These are phyloP conservation scores for Scheffersomyces stipitis DNA, from an alignment of 805 yeast genomes.

Conservation along the genomic window DNA sequence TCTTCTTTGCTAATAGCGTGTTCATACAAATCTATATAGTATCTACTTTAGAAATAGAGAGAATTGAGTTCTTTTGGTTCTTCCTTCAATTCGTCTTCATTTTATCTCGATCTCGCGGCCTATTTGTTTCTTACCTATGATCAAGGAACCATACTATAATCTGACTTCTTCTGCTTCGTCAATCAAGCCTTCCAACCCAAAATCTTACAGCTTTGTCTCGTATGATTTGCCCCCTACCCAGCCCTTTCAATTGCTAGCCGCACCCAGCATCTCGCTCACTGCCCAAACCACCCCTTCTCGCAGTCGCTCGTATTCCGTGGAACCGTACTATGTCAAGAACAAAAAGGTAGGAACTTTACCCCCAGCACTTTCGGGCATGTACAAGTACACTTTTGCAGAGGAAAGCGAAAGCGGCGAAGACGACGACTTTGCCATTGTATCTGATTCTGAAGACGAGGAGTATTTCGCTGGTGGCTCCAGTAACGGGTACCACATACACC, in stretches of 20 bases:
- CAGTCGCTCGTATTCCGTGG: slow-evolving; percentile 8
- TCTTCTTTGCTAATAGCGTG: too few species aligned
- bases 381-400: slow-evolving; percentile 1
- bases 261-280: slow-evolving; percentile 1
- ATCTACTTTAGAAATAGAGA: too few species aligned
- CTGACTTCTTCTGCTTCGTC: slow-evolving; percentile 3
- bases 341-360: slow-evolving; percentile 3
- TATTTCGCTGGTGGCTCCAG: not conserved
- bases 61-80: too few species aligned
- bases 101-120: too few species aligned
- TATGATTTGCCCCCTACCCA: slow-evolving; percentile 4
- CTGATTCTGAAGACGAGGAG: slow-evolving; percentile 11
- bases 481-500: not conserved
- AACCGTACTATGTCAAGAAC: slow-evolving; percentile 15
- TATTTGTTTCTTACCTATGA: slow-evolving; percentile 5
- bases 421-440: slow-evolving; percentile 9
- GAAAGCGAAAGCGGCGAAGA: not conserved
- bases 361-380: slow-evolving; percentile 4
- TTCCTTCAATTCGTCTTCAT: too few species aligned
- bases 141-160: slow-evolving; percentile 14
- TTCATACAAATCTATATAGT: too few species aligned
- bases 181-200: slow-evolving; percentile 11
- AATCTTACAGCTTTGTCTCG: slow-evolving; percentile 7
- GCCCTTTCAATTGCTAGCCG: not conserved
- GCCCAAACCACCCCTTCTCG: not conserved